Base-by-base conservation (phyloP, 1,284 basidiomycete genomes). In the Agaricales sp. region DNA sequence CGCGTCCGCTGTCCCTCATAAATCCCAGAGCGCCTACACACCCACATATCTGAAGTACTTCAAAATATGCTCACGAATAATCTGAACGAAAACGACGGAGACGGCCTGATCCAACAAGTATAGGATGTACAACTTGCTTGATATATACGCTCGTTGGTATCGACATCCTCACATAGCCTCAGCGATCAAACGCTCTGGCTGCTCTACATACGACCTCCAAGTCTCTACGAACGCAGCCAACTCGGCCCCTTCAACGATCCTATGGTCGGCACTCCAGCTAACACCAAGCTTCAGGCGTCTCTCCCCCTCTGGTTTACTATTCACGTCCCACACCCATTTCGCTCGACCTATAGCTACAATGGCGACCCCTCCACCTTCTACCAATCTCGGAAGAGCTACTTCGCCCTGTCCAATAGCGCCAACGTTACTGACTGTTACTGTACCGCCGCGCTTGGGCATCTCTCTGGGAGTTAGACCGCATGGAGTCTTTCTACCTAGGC, bases 181-280 rank as follows among this genome's bases (percentile, higher is more conserved):
- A 1, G 69, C 86, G 55, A 92, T 74, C 56, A 91, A 61, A 58
- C 84, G 70, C 63, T 78, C 80, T 1, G 93, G 93, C 19, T 72
- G 66, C 67, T 95, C 92, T 23, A 94, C 82, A 67, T 82, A 91
- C 18, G 67, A 70, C 57, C 92, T 84, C 92, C 93, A 96, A 43
- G 76, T 75, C 67, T 94, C 90, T 46, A 93, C 87, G 63, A 96
- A 91, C 50, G 85, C 84, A 43, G 92, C 92, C 53, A 96, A 64
- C 68, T 96, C 93, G 0, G 92, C 92, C 3, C 93, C 93, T 63
- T 96, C 92, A 4, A 95, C 83, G 3, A 95, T 82, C 16, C 93
- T 69, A 69, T 96, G 93, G 63, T 96, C 93, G 24, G 87, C 93
- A 55, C 81, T 84, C 87, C 91, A 94, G 52, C 86, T 88, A 2